Evolutionary conservation across 2,329 filamentous ascomycete genomes (phyloP).

Genomic region (Exophiala xenobiotica): DNA sequence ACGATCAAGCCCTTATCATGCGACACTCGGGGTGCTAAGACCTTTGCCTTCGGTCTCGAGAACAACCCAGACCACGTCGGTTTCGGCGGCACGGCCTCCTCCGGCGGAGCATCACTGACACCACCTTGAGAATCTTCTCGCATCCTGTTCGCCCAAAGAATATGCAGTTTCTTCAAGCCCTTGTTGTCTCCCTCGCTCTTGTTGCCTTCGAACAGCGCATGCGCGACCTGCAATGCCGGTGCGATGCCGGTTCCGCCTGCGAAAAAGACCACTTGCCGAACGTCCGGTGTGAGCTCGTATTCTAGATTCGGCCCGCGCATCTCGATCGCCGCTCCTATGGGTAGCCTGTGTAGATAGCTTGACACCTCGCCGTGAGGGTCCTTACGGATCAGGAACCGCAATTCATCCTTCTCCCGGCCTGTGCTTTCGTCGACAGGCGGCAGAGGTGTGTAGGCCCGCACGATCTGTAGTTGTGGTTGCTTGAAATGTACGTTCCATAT

Average conservation of each 20-base stretch:
- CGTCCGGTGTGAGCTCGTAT: constrained; percentile 57
- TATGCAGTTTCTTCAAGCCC: constrained; percentile 58
- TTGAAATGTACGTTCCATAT: constrained; percentile 91
- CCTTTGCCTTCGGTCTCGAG: constrained; percentile 10
- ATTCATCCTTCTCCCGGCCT: constrained; percentile 38
- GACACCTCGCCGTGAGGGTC: constrained; percentile 83
- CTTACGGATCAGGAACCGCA: constrained; percentile 76
- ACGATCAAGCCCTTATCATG: constrained; percentile 49
- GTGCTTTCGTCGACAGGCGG: constrained; percentile 52
- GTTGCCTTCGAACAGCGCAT: constrained; percentile 50
- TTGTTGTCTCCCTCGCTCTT: constrained; percentile 39
- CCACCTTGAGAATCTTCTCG: constrained; percentile 66
- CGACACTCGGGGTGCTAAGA: constrained; percentile 16
- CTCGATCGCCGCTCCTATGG: constrained; percentile 64
- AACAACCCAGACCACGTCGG: constrained; percentile 22
- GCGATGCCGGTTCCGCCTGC: constrained; percentile 92
- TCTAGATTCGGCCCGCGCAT: constrained; percentile 77
- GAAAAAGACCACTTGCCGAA: constrained; percentile 70
- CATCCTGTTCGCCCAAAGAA: constrained; percentile 78
- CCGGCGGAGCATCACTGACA: constrained; percentile 46
- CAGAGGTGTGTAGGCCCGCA: constrained; percentile 85
- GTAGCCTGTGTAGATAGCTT: constrained; percentile 69
- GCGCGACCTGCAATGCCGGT: constrained; percentile 77
- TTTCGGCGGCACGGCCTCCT: constrained; percentile 28
- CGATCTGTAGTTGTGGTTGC: constrained; percentile 91